Conservation (phyloP, 306 rosid species). For the Malus fusca region DNA sequence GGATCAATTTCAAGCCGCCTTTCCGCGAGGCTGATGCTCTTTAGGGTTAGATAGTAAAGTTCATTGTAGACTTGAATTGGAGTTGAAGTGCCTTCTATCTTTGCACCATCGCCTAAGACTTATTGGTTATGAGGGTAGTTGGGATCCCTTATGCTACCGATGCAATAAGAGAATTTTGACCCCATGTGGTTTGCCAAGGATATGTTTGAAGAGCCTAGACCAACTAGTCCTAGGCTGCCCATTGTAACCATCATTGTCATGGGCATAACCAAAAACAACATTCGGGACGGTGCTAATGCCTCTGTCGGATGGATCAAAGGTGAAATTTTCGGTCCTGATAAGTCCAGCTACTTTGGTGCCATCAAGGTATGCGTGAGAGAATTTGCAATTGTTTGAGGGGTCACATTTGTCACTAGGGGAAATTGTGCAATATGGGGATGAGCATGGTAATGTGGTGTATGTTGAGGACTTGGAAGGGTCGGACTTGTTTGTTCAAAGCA, state of each 20-base stretch:
- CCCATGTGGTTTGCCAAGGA: constrained; percentile 30
- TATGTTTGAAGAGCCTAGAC: constrained; percentile 6
- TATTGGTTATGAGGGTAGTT: constrained; percentile 28
- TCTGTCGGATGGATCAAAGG: constrained; percentile 31
- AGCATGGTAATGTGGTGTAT: neutral
- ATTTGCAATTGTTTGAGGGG: neutral
- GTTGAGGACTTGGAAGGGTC: constrained; percentile 31
- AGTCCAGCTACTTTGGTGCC: constrained; percentile 10
- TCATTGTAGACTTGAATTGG: neutral
- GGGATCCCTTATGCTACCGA: constrained; percentile 29
- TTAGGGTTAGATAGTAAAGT: constrained; percentile 26
- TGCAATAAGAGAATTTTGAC: constrained; percentile 33
- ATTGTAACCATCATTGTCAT: neutral
- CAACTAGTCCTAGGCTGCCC: constrained; percentile 29
- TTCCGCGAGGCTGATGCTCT: constrained; percentile 36
- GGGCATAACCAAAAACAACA: constrained; percentile 28
- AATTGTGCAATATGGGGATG: neutral
- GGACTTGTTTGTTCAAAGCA: constrained; percentile 4
- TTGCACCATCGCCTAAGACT: constrained; percentile 35
- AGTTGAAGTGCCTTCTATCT: constrained; percentile 33
- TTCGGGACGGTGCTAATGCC: neutral
- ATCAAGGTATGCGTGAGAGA: constrained; percentile 5
- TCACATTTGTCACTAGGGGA: neutral
- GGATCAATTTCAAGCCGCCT: constrained; percentile 20
- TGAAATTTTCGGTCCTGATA: neutral